Conservation (phyloP, 495 filamentous ascomycete genomes). For the Hypomontagnella submonticulosa region DNA sequence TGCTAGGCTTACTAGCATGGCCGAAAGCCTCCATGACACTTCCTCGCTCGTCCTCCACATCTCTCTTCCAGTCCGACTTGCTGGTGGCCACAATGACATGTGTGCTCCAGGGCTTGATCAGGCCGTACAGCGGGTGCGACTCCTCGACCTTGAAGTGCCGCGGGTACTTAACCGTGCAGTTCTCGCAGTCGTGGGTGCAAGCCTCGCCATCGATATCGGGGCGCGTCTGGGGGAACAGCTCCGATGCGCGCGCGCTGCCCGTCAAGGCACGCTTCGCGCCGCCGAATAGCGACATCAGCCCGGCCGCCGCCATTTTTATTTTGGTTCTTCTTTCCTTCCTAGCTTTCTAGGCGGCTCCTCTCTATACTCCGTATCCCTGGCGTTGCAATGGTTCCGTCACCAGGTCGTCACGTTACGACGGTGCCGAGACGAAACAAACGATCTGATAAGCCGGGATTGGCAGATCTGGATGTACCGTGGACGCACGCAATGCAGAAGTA, state of each 20-base stretch:
- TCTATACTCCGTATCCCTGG: no score
- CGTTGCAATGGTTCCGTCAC: no score
- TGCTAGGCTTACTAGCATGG: slow-evolving; percentile 67
- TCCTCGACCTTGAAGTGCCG: slow-evolving; percentile 77
- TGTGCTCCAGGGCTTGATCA: slow-evolving; percentile 87
- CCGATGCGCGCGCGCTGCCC: slow-evolving; percentile 68
- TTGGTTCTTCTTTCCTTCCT: slow-evolving; percentile 8
- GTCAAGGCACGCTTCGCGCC: slow-evolving; percentile 61
- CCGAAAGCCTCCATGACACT: slow-evolving; percentile 95
- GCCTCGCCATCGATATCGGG: slow-evolving; percentile 85
- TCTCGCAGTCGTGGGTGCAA: slow-evolving; percentile 89
- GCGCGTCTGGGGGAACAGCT: slow-evolving; percentile 73
- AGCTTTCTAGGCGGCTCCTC: neutral
- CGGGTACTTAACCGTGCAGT: slow-evolving; percentile 81
- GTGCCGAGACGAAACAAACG: no score
- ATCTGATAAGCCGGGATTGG: no score
- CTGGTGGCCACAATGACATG: slow-evolving; percentile 94
- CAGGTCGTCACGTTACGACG: no score
- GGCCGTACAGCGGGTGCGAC: slow-evolving; percentile 82
- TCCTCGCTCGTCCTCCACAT: slow-evolving; percentile 90
- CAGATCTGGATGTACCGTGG: no score
- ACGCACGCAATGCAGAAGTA: neutral
- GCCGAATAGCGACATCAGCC: slow-evolving; percentile 56
- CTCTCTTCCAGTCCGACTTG: slow-evolving; percentile 92
- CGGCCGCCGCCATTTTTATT: slow-evolving; percentile 41